Base-by-base conservation (phyloP, 805 yeast genomes). In the Metschnikowia picachoensis region DNA sequence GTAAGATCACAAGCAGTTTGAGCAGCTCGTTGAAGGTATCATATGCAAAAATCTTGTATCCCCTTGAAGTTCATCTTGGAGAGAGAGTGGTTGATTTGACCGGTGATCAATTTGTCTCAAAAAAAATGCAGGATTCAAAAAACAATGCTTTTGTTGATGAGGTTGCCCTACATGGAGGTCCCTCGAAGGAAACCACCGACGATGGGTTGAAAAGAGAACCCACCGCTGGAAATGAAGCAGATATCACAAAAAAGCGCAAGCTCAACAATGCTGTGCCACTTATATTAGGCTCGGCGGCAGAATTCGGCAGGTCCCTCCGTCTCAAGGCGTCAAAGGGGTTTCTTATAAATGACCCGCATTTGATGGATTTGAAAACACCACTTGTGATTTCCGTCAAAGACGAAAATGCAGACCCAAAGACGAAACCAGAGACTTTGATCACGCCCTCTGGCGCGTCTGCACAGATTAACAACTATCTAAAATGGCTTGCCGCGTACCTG, bases 1-100 rank as follows among this genome's bases (percentile, higher is more conserved):
- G 88, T 2, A 76, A 80, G 53, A 80, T 82, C 42, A 82, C 83
- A 78, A 82, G 87, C 30, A 82, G 89, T 11, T 62, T 85, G 37
- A 81, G 88, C 12, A 77, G 89, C 13, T 77, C 89, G 1, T 66
- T 86, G 49, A 79, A 83, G 57, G 63, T 79, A 1, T 78, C 85
- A 0, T 83, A 83, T 56, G 72, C 73, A 48, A 73, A 76, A 40
- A 59, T 67, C 28, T 51, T 68, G 16, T 64, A 62, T 46, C 71
- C 71, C 0, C 60, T 64, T 37, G 73, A 68, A 47, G 25, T 52
- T 15, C 41, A 47, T 16, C 44, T 63, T 30, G 58, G 57, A 10
- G 43, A 43, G 6, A 15, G 15, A n/a, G 51, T 50, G 16, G 11
- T 34, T 6, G 38, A 30, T 3, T 38, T 44, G 30, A 39, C 43